phyloP scores from a whole-genome alignment of 805 yeast species.

The Teunomyces funiuensis region DNA sequence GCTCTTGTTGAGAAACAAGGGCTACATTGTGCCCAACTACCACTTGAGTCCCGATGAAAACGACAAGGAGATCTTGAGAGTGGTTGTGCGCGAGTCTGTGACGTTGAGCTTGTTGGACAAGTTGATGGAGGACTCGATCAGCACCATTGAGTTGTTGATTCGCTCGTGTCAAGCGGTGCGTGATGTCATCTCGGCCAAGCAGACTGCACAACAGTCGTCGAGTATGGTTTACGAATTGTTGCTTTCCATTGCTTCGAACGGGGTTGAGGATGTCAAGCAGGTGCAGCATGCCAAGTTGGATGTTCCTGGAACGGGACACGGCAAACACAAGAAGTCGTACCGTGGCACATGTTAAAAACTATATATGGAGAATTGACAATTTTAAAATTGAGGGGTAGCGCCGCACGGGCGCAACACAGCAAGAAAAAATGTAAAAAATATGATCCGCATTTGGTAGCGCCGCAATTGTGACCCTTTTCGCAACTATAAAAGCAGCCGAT shows the following conservation, averaged over 20 bases:
- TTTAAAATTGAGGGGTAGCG: not conserved
- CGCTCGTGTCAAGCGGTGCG: conserved; percentile 46
- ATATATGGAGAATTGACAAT: too few relatives aligned
- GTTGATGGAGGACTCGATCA: conserved; percentile 56
- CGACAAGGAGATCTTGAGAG: conserved; percentile 70
- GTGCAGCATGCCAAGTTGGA: conserved; percentile 21
- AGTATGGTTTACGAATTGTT: conserved; percentile 48
- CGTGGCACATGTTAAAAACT: conserved; percentile 40
- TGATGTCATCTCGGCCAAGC: conserved; percentile 16
- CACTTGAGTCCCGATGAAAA: conserved; percentile 67
- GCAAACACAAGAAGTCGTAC: conserved; percentile 28
- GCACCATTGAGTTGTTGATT: conserved; percentile 52
- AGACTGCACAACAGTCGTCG: conserved; percentile 25
- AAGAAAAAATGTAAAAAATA: not conserved
- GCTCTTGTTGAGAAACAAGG: conserved; percentile 57
- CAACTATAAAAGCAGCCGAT: not conserved
- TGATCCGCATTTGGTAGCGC: not conserved
- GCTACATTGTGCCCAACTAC: conserved; percentile 68
- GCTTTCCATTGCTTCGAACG: conserved; percentile 56
- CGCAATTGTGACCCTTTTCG: too few relatives aligned
- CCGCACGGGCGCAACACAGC: not conserved
- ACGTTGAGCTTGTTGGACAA: conserved; percentile 44
- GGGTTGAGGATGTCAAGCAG: conserved; percentile 40
- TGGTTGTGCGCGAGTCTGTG: conserved; percentile 75
- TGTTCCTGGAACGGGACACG: conserved; percentile 19